Conservation (phyloP, 2,329 filamentous ascomycete genomes). For the Fusarium denticulatum region DNA sequence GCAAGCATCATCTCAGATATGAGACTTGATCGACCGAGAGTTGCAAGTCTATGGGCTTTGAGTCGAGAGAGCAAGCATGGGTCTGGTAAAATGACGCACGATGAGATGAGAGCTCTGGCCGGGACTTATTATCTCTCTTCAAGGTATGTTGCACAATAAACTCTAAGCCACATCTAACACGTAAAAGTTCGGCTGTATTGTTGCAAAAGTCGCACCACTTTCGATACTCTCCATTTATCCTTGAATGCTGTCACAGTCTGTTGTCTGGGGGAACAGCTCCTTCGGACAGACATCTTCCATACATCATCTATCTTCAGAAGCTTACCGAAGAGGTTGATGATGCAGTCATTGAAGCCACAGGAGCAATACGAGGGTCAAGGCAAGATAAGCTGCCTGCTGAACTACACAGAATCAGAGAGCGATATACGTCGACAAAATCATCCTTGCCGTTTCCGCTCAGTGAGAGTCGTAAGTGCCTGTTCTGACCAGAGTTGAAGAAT, state of each 20-base stretch:
- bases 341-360: constrained; percentile 27
- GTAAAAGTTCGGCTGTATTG: constrained; percentile 33
- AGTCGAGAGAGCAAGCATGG: constrained; percentile 33
- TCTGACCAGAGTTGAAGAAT: accelerated
- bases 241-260: constrained; percentile 40
- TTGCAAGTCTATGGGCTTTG: constrained; percentile 43
- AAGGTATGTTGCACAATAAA: constrained; percentile 26
- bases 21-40: constrained; percentile 44
- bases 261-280: constrained; percentile 11
- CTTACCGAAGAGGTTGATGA: constrained; percentile 47
- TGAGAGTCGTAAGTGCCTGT: constrained; percentile 44
- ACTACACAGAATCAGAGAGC: constrained; percentile 34
- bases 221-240: constrained; percentile 42
- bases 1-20: constrained; percentile 47
- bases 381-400: constrained; percentile 15
- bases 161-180: not conserved
- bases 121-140: constrained; percentile 48
- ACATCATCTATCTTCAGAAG: constrained; percentile 45
- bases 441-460: constrained; percentile 42
- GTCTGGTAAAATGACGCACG: constrained; percentile 31
- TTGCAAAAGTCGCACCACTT: constrained; percentile 47
- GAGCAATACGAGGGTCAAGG: not conserved
- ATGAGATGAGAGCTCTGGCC: constrained; percentile 45
- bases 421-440: constrained; percentile 37
- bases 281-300: constrained; percentile 43